Evolutionary conservation across 108 stramenopile genomes (phyloP).

Genomic region (Cyclotella cryptica): DNA sequence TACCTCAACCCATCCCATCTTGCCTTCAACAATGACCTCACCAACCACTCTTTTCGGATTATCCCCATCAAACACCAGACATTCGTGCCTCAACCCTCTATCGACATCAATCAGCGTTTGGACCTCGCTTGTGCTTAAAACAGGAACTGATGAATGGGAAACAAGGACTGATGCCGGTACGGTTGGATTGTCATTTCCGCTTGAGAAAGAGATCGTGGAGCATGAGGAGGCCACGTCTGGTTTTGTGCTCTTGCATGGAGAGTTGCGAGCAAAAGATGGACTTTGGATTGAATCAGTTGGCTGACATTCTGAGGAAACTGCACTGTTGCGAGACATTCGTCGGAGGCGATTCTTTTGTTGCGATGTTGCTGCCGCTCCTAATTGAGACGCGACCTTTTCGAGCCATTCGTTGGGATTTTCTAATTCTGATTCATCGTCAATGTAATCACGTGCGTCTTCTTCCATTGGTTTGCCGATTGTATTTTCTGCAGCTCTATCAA

Average conservation of each 20-base stretch:
- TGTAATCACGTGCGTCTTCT: conserved; percentile 1
- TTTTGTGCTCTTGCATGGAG: background rate
- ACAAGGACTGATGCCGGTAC: conserved; percentile 16
- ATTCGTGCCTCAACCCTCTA: conserved; percentile 10
- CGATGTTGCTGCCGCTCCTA: conserved; percentile 24
- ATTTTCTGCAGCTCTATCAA: conserved; percentile 50
- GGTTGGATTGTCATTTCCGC: background rate
- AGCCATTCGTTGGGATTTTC: conserved; percentile 45
- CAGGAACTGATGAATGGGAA: background rate
- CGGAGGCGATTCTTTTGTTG: conserved; percentile 6
- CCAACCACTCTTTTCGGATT: conserved; percentile 20
- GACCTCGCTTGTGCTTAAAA: background rate
- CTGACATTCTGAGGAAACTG: background rate
- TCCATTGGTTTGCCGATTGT: conserved; percentile 15
- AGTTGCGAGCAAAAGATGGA: background rate
- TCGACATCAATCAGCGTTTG: background rate
- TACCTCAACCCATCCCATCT: conserved; percentile 26
- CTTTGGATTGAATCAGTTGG: too few species aligned
- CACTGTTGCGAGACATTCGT: background rate
- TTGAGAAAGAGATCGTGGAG: conserved; percentile 11
- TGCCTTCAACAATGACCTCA: conserved; percentile 33
- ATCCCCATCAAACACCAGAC: conserved; percentile 21
- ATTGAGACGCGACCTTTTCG: conserved; percentile 40
- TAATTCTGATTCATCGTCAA: background rate
- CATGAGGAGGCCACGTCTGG: conserved; percentile 10